These are phyloP conservation scores for Eucalyptus globulus DNA, from an alignment of 345 rosid genomes.

Conservation along the genomic window DNA sequence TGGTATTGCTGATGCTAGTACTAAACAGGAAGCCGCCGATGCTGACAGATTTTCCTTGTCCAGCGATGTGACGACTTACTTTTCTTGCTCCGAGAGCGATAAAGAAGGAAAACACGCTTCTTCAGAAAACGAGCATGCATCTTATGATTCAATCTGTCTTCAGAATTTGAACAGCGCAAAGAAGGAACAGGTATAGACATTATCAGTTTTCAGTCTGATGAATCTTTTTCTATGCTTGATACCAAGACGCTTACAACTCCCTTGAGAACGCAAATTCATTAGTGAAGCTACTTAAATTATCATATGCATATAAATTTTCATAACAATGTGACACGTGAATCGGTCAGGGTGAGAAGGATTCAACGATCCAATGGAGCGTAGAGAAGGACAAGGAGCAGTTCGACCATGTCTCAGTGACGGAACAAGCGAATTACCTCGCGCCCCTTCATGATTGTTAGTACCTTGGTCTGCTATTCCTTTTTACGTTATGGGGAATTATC, in stretches of 20 bases:
- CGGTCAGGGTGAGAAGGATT: not conserved
- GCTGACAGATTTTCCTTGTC: slow-evolving; percentile 7
- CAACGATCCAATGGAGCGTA: not conserved
- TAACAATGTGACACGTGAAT: not conserved
- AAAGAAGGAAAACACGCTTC: slow-evolving; percentile 10
- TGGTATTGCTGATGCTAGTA: not conserved
- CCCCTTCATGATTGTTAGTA: not conserved
- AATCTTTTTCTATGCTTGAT: not conserved
- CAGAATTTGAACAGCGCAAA: not conserved
- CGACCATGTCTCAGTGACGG: not conserved
- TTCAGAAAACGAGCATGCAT: not conserved
- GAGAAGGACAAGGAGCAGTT: not conserved
- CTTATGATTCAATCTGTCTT: not conserved
- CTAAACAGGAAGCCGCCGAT: slow-evolving; percentile 7
- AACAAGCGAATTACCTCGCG: not conserved
- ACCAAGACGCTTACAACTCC: not conserved
- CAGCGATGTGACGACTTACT: slow-evolving; percentile 12
- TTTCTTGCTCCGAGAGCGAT: slow-evolving; percentile 18
- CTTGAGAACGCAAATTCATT: not conserved
- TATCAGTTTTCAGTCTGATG: not conserved
- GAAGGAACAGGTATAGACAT: not conserved
- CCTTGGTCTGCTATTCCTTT: not conserved
- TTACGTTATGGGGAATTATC: not conserved
- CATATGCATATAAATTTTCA: not conserved
- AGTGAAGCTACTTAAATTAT: not conserved